phyloP scores from a whole-genome alignment of 352 stramenopile species.

The Chrysophaeum taylorii region DNA sequence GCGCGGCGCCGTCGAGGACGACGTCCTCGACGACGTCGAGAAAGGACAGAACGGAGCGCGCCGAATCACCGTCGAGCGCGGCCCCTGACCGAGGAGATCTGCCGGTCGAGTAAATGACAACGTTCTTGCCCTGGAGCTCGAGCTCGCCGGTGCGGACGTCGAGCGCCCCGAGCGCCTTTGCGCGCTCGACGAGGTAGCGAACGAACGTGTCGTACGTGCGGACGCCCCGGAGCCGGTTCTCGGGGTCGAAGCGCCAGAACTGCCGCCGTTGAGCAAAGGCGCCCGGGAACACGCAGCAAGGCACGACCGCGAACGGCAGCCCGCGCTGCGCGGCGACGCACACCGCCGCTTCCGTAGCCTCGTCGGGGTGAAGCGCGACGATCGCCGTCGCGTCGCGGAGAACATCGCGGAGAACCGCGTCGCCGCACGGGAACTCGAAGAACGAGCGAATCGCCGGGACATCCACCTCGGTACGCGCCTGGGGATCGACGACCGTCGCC shows the following conservation, averaged over 20 bases:
- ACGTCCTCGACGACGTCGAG: not conserved
- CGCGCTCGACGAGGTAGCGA: not conserved
- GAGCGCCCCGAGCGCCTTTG: not conserved
- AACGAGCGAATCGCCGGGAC: not conserved
- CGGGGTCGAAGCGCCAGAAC: constrained; percentile 5
- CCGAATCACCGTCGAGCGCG: not conserved
- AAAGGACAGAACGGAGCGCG: not conserved
- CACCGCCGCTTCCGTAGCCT: constrained; percentile 67
- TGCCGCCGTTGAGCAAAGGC: constrained; percentile 43
- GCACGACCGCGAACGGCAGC: constrained; percentile 70
- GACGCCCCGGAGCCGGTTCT: not conserved
- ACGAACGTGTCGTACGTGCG: not conserved
- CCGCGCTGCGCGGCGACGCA: constrained; percentile 55
- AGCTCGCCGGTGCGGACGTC: not conserved
- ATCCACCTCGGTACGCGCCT: not conserved
- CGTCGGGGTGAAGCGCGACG: constrained; percentile 61
- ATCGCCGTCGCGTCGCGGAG: constrained; percentile 8
- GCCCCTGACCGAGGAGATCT: no score
- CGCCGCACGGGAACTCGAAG: not conserved
- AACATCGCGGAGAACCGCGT: not conserved
- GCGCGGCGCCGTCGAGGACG: not conserved
- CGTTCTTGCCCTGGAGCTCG: not conserved
- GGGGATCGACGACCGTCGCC: not conserved
- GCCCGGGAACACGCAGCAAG: constrained; percentile 69
- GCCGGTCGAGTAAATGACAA: not conserved